phyloP scores from a whole-genome alignment of 2,329 filamentous ascomycete species.

The Rhynchosporium graminicola region DNA sequence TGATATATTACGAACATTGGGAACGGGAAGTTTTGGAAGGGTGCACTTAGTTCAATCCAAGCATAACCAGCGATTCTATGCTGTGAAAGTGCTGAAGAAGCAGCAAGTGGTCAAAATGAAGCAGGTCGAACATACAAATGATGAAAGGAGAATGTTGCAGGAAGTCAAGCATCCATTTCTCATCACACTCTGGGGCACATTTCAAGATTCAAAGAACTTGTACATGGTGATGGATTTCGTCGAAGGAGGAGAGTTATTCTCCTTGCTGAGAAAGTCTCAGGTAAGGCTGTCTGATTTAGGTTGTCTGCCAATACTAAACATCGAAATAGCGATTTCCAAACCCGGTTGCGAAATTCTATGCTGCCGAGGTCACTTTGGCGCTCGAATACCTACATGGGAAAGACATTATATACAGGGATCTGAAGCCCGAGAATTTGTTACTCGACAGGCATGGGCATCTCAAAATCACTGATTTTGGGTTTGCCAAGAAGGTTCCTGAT shows the following conservation, averaged over 20 bases:
- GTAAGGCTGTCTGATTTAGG: constrained; percentile 46
- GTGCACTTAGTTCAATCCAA: constrained; percentile 97
- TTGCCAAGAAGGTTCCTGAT: constrained; percentile 96
- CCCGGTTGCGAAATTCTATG: constrained; percentile 98
- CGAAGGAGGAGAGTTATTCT: constrained; percentile 96
- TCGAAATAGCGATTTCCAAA: constrained; percentile 84
- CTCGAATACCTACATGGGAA: constrained; percentile 93
- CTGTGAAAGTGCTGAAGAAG: constrained; percentile 98
- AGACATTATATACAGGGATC: constrained; percentile 96
- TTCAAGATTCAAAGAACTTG: constrained; percentile 90
- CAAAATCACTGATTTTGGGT: constrained; percentile 98
- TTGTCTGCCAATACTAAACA: constrained; percentile 16
- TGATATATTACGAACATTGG: constrained; percentile 83
- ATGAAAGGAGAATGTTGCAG: constrained; percentile 92
- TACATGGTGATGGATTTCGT: constrained; percentile 99
- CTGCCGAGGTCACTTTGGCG: constrained; percentile 92
- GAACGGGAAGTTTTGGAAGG: constrained; percentile 94
- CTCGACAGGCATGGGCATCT: constrained; percentile 91
- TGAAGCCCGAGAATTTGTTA: constrained; percentile 93
- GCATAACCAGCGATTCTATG: constrained; percentile 98
- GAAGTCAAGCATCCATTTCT: constrained; percentile 98
- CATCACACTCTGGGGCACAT: constrained; percentile 97
- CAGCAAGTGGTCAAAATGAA: constrained; percentile 99
- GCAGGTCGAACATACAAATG: constrained; percentile 98
- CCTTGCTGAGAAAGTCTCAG: constrained; percentile 87